Base-by-base conservation (phyloP, 2,329 filamentous ascomycete species). In the Cladorrhinum sp. region DNA sequence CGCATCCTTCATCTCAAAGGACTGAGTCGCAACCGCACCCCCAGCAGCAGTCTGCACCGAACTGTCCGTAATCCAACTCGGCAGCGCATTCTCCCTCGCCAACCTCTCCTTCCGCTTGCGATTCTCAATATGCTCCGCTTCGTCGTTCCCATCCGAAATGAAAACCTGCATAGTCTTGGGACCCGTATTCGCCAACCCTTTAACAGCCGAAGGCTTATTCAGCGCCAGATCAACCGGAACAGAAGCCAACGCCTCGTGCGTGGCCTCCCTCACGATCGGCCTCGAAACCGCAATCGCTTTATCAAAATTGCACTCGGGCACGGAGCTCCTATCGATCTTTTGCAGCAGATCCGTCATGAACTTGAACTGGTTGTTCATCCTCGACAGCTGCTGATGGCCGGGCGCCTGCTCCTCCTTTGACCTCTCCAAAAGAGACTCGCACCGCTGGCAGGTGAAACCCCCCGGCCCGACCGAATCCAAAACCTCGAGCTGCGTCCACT, bases 401-500 rank as follows among this genome's bases (percentile, higher is more conserved):
- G 88, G 86, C 10, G 87, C 84, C 60, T 86, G 83, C 39, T 86
- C 85, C 62, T 90, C 85, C 42, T 86, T 82, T 65, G 89, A 86
- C 58, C 86, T 85, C 0, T 84, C 80, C 23, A 96, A 80, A 2
- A 84, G 75, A 58, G 79, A 80, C 20, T 82, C 80, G 76, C 95
- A 99, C 55, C 87, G 86, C 71, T 93, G 88, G 75, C 95, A 99
- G 52, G 89, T 77, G 72, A 98, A 98, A 0, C 92, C 90, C 52
- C 80, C 75, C 1, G 82, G 80, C 55, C 89, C 86, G 46, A 87
- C 81, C 62, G 84, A 87, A 75, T 96, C 92, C 57, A 98, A 78
- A 1, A 96, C 93, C 67, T 98, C 93, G 75, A 98, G 86, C 65
- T 89, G 85, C 2, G 93, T 96, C 84, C 91, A 99, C 73, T 96